Conservation (phyloP, 495 filamentous ascomycete species). For the Geopyxis carbonaria region DNA sequence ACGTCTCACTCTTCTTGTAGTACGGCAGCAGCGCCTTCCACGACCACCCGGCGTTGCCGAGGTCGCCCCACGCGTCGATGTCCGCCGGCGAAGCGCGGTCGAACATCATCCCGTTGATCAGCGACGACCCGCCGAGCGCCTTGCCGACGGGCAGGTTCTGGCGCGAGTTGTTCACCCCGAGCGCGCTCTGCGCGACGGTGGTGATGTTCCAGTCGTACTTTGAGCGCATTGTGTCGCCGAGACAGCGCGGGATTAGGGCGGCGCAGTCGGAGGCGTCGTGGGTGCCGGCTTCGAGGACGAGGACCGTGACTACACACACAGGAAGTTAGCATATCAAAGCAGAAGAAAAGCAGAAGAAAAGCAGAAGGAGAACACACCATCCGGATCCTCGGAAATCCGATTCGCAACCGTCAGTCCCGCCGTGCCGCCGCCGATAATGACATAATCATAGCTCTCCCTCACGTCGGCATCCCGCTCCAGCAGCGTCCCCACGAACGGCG, state of each 20-base stretch:
- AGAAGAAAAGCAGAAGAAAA: neutral
- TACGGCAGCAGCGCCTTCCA: conserved; percentile 44
- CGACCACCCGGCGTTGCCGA: conserved; percentile 49
- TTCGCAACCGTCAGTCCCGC: conserved; percentile 33
- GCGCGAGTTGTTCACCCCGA: neutral
- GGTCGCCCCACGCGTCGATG: conserved; percentile 40
- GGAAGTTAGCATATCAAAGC: too few relatives aligned
- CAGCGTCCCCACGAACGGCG: conserved; percentile 8
- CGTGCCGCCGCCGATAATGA: conserved; percentile 38
- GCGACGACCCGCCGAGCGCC: conserved; percentile 30
- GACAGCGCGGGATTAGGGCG: conserved; percentile 16
- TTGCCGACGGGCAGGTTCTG: conserved; percentile 25
- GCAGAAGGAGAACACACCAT: conserved; percentile 8
- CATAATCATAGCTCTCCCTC: conserved; percentile 32
- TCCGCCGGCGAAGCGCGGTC: conserved; percentile 31
- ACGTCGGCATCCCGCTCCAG: conserved; percentile 15
- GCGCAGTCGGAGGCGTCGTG: conserved; percentile 15
- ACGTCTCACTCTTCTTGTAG: conserved; percentile 37
- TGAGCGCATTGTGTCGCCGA: conserved; percentile 11
- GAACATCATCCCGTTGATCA: conserved; percentile 32
- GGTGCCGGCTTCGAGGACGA: conserved; percentile 20
- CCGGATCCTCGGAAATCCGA: conserved; percentile 29
- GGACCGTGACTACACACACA: conserved; percentile 15
- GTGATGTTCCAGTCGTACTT: conserved; percentile 23
- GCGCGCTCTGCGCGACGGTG: conserved; percentile 15